Conservation (phyloP, 768 basidiomycete genomes). For the Rickenella mellea region DNA sequence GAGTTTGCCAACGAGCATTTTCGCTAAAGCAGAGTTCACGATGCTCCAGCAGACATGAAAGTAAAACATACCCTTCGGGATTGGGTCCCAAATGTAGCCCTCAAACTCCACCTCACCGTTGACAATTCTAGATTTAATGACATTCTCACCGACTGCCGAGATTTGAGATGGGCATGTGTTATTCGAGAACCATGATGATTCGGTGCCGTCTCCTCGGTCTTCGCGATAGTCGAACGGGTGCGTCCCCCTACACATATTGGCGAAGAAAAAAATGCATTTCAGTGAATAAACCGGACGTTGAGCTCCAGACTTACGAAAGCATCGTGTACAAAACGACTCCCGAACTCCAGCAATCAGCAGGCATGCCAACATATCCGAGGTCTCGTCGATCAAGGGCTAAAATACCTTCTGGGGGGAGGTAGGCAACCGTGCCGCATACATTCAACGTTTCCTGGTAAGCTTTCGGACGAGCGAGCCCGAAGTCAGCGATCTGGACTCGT, state of each 20-base stretch:
- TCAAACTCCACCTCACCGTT: constrained; percentile 50
- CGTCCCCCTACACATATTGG: constrained; percentile 37
- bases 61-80: constrained; percentile 43
- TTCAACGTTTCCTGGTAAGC: constrained; percentile 78
- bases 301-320: constrained; percentile 52
- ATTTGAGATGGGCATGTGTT: constrained; percentile 27
- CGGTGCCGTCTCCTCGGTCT: constrained; percentile 6
- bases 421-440: constrained; percentile 82
- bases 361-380: constrained; percentile 69
- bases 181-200: constrained; percentile 7
- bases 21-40: constrained; percentile 32
- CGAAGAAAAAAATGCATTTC: background rate
- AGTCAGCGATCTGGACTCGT: constrained; percentile 78
- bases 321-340: constrained; percentile 78
- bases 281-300: background rate
- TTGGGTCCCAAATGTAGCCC: constrained; percentile 39
- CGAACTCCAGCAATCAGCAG: constrained; percentile 86
- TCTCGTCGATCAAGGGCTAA: constrained; percentile 68
- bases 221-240: constrained; percentile 70
- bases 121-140: constrained; percentile 63
- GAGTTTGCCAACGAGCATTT: constrained; percentile 46
- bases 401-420: constrained; percentile 79
- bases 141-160: constrained; percentile 41
- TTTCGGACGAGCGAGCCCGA: constrained; percentile 72
- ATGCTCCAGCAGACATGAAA: constrained; percentile 6